A percentile compares a stretch with the other conserved stretches of the same genome.
Conservation (phyloP, 2,329 filamentous ascomycete genomes). For the Arthrobotrys musiformis region DNA sequence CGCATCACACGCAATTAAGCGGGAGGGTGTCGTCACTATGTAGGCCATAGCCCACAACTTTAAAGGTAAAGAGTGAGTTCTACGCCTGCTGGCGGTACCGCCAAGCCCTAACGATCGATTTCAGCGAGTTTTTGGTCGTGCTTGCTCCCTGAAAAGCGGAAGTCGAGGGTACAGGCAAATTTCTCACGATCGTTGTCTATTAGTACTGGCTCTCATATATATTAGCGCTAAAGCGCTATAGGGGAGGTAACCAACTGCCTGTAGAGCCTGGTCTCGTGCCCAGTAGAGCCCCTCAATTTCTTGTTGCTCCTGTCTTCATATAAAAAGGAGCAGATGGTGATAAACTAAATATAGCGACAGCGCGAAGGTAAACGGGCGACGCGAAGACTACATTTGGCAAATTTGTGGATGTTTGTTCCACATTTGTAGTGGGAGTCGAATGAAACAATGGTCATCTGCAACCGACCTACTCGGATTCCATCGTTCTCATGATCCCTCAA, state of each 20-base stretch:
- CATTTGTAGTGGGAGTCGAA: not conserved
- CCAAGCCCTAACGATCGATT: not conserved
- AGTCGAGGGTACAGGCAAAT: too few relatives aligned
- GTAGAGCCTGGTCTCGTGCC: not conserved
- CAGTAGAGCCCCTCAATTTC: not conserved
- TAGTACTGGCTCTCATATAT: too few relatives aligned
- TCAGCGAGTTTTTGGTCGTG: too few relatives aligned
- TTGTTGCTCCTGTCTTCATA: not conserved
- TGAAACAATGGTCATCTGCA: slow-evolving; percentile 39
- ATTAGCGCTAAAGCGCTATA: too few relatives aligned
- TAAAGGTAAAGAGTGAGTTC: too few relatives aligned
- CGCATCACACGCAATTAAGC: slow-evolving; percentile 44
- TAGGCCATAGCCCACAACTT: not conserved
- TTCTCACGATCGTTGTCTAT: too few relatives aligned
- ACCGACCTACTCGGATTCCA: not conserved
- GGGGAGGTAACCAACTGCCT: too few relatives aligned
- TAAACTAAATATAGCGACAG: slow-evolving; percentile 5
- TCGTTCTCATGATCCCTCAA: slow-evolving; percentile 3
- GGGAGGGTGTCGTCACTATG: slow-evolving; percentile 44
- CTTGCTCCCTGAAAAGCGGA: too few relatives aligned
- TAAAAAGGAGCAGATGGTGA: not conserved
- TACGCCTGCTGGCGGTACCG: too few relatives aligned
- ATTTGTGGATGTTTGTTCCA: slow-evolving; percentile 38
- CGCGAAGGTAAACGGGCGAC: slow-evolving; percentile 7
- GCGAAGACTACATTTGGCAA: not conserved